These are phyloP conservation scores for Singerocomus rubriflavus DNA, from an alignment of 1,284 basidiomycete genomes.

Conservation along the genomic window DNA sequence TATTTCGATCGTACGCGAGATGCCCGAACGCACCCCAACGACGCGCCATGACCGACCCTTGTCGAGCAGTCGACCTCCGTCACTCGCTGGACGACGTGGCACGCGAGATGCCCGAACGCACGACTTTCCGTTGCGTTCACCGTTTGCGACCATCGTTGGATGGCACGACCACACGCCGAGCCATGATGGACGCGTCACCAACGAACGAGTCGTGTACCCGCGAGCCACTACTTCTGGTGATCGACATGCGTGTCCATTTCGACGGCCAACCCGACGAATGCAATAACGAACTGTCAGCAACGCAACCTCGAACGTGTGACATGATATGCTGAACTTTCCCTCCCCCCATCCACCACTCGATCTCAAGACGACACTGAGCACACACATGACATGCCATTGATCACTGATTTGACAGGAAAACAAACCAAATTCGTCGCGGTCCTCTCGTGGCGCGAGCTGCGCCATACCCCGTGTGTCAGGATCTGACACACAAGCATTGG, in stretches of 20 bases:
- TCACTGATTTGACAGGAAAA: background rate
- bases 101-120: conserved; percentile 5
- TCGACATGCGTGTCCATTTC: background rate
- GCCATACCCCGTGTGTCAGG: conserved; percentile 1
- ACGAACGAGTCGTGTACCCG: background rate
- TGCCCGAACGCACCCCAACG: background rate
- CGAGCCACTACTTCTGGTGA: background rate
- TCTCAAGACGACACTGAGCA: conserved; percentile 4
- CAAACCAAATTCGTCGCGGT: background rate
- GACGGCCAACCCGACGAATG: background rate
- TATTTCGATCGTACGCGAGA: background rate
- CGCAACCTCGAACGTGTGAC: background rate
- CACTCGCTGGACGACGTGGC: background rate
- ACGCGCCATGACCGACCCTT: background rate
- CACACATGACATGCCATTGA: too few relatives aligned
- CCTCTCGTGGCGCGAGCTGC: conserved; percentile 14
- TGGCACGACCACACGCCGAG: background rate
- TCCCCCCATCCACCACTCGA: background rate
- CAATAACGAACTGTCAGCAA: background rate
- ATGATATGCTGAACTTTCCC: background rate
- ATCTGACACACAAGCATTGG: background rate
- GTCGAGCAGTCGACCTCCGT: too few relatives aligned
- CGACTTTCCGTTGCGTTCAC: background rate
- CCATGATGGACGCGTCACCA: background rate
- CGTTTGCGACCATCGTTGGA: background rate